Percentiles rank a stretch among this genome's conserved stretches.
These are phyloP conservation scores for Ampelocalamus luodianensis DNA, from an alignment of 176 grass and related monocot genomes.

Conservation along the genomic window DNA sequence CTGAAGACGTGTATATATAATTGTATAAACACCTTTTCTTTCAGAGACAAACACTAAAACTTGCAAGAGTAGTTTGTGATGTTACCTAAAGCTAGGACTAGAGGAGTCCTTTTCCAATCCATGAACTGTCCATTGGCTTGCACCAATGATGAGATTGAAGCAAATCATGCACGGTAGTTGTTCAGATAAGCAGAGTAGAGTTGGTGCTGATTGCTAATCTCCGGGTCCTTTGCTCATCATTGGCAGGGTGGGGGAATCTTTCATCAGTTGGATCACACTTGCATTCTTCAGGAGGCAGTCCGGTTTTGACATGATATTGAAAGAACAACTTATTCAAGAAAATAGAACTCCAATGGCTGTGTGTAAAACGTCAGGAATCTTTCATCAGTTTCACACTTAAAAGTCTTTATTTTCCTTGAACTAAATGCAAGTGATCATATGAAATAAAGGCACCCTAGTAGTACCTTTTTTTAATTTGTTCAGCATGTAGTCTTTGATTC, in stretches of 20 bases:
- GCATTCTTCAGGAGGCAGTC: constrained; percentile 38
- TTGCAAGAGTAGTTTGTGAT: constrained; percentile 42
- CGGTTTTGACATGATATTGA: constrained; percentile 49
- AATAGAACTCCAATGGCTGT: constrained; percentile 15
- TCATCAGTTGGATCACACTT: constrained; percentile 55
- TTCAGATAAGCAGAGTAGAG: constrained; percentile 52
- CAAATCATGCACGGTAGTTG: constrained; percentile 57
- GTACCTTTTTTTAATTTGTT: neutral
- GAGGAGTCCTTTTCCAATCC: constrained; percentile 53
- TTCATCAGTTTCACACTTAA: constrained; percentile 47
- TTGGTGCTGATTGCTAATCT: constrained; percentile 49
- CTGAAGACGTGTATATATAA: constrained; percentile 12
- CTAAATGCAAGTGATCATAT: constrained; percentile 2
- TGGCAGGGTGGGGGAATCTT: constrained; percentile 49
- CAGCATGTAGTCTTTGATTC: constrained; percentile 12
- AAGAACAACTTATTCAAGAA: constrained; percentile 15
- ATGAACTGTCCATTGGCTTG: constrained; percentile 48
- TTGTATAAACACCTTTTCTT: constrained; percentile 16
- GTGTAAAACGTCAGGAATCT: constrained; percentile 41
- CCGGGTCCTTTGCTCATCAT: constrained; percentile 54
- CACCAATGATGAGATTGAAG: constrained; percentile 46
- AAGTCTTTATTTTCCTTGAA: neutral
- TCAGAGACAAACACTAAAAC: constrained; percentile 45
- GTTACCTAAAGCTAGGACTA: constrained; percentile 57
- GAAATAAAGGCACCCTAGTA: neutral